Evolutionary conservation across 148 eudicot genomes (phyloP), one percentile per base, ranked within the genome.

Genomic region (Silene latifolia): DNA sequence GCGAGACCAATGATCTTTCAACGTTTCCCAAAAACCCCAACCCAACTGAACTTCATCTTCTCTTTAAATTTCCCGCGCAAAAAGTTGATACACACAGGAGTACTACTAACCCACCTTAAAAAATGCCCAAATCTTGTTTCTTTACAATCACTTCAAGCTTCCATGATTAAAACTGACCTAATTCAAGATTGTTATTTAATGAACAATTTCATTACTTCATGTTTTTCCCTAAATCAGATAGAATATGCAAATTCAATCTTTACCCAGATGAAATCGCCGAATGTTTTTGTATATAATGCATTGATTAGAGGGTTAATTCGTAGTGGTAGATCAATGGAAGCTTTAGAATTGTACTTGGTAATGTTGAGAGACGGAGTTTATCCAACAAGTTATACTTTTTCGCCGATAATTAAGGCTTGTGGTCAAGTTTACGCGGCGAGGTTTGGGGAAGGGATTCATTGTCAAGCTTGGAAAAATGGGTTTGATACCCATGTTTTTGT

Each of bases 391-490:
- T 91, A 83, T 46, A 89, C 93, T 0, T 85, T 89, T 78, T 80
- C 90, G 35, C 80, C 93, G 6, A 61, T 91, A 44, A 77, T 88
- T n/a, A 91, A 91, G 78, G 85, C 78, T 65, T 91, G 91, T 77
- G 67, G 81, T 61, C 56, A 74, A 23, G 14, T 71, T 0, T 71
- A 56, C 46, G 77, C 23, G 12, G 48, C 75, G 42, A 21, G 72
- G 39, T 74, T 83, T 69, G 95, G 96, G 46, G 80, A 82, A 74
- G 76, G 78, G 62, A 74, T 90, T 78, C 90, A 89, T 73, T 85
- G 85, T 47, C 97, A 92, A 60, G 79, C 78, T 44, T 87, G 88
- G 96, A 87, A 74, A 78, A 60, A 57, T 82, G 93, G 98, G 63
- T 87, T 88, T 81, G 72, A 76, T 29, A 63, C 81, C 17, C 82